phyloP scores from a whole-genome alignment of 2,329 filamentous ascomycete species.

The Talaromyces atroroseus region DNA sequence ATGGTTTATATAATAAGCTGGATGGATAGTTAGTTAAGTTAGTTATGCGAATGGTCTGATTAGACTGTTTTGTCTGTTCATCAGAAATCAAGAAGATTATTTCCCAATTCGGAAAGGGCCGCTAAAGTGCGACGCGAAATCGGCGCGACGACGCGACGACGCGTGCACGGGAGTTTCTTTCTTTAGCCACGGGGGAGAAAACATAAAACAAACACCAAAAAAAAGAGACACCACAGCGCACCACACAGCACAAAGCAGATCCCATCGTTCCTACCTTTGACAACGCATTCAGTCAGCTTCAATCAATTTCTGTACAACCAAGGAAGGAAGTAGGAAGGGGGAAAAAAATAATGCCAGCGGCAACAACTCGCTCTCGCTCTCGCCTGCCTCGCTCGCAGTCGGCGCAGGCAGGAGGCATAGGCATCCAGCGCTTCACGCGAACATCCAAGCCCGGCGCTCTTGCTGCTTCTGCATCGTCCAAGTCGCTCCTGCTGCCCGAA shows the following conservation, averaged over 20 bases:
- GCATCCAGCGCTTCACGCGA: slow-evolving; percentile 41
- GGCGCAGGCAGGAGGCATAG: slow-evolving; percentile 32
- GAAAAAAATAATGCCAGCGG: slow-evolving; percentile 1
- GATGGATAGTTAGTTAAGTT: no score
- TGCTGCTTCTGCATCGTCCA: slow-evolving; percentile 7
- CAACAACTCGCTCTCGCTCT: slow-evolving; percentile 16
- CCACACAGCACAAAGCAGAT: no score
- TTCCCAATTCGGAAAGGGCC: not conserved
- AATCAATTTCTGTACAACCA: no score
- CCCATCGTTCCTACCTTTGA: no score
- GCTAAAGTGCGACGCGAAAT: slow-evolving; percentile 3
- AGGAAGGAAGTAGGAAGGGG: not conserved
- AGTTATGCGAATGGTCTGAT: no score
- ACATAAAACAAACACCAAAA: no score
- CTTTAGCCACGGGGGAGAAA: no score
- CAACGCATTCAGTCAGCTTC: no score
- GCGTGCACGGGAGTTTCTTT: no score
- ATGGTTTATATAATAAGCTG: not conserved
- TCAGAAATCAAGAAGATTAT: no score
- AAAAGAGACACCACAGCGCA: no score
- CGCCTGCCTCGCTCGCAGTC: slow-evolving; percentile 22
- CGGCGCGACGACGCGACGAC: slow-evolving; percentile 6
- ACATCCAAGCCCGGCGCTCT: slow-evolving; percentile 37
- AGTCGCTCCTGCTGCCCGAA: slow-evolving; percentile 20
- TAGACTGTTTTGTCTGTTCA: no score